A percentile compares a stretch with the other conserved stretches of the same genome.
phyloP scores from a whole-genome alignment of 495 filamentous ascomycete species.

The Gamarada debralockiae region DNA sequence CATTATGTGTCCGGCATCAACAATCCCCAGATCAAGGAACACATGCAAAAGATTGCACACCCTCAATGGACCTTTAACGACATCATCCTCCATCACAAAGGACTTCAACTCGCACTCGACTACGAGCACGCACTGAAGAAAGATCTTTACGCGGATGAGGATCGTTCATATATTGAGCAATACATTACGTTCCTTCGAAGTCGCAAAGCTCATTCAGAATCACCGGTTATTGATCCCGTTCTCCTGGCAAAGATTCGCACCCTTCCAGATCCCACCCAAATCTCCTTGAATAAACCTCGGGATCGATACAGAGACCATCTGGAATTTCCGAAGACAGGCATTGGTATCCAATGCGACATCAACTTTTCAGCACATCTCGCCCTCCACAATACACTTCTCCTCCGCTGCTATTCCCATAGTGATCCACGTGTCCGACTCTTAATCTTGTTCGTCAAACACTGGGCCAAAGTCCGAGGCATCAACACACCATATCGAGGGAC shows the following conservation, averaged over 20 bases:
- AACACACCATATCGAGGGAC: conserved; percentile 80
- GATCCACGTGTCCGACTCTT: conserved; percentile 70
- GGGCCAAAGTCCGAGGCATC: conserved; percentile 77
- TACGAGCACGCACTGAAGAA: conserved; percentile 42
- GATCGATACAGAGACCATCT: conserved; percentile 51
- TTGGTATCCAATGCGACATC: conserved; percentile 78
- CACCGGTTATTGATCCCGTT: not conserved
- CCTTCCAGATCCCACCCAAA: conserved; percentile 25
- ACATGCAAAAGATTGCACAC: conserved; percentile 28
- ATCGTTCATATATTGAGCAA: conserved; percentile 28
- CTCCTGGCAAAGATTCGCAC: conserved; percentile 20
- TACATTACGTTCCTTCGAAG: conserved; percentile 40
- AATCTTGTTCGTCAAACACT: conserved; percentile 78
- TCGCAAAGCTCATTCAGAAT: not conserved
- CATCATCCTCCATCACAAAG: conserved; percentile 31
- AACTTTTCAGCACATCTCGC: conserved; percentile 78
- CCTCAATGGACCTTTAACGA: conserved; percentile 22
- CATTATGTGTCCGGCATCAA: conserved; percentile 45
- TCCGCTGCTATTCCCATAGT: conserved; percentile 71
- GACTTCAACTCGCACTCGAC: conserved; percentile 41
- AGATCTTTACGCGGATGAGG: conserved; percentile 30
- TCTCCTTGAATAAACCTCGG: conserved; percentile 24
- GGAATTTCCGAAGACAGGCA: conserved; percentile 64
- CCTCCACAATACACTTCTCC: conserved; percentile 71
- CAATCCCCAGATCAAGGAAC: conserved; percentile 29